Conservation (phyloP, 192 early-diverging fungal genomes). For the Backusella luteola region DNA sequence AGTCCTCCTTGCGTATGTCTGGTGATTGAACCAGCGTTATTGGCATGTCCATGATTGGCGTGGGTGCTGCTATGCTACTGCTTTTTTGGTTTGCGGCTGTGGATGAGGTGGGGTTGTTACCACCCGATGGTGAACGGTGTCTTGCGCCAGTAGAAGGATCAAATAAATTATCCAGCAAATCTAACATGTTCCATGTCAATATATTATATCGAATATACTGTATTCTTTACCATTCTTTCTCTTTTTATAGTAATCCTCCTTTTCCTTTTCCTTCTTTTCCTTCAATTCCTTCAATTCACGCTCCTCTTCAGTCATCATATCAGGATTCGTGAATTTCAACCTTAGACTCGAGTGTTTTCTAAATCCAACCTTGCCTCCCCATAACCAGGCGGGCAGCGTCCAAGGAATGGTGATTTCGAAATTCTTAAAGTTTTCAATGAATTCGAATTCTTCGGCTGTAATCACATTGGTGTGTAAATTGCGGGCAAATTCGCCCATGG, state of each 20-base stretch:
- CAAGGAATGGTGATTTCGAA: constrained; percentile 60
- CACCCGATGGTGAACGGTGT: constrained; percentile 1
- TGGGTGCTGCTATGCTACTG: not conserved
- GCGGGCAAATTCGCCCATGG: constrained; percentile 69
- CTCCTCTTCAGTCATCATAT: constrained; percentile 32
- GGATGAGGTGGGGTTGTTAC: not conserved
- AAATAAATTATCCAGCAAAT: constrained; percentile 38
- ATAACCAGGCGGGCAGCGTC: constrained; percentile 64
- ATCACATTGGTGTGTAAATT: constrained; percentile 56
- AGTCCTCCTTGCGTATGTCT: not conserved
- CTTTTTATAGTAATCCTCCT: constrained; percentile 32
- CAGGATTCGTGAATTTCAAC: constrained; percentile 54
- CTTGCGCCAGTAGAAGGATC: constrained; percentile 17
- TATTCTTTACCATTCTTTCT: constrained; percentile 12
- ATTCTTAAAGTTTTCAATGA: constrained; percentile 72
- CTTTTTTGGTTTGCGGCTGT: not conserved
- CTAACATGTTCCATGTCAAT: constrained; percentile 2
- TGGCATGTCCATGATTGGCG: not conserved
- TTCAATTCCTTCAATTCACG: constrained; percentile 28
- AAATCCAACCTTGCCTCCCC: constrained; percentile 61
- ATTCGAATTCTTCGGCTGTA: constrained; percentile 69
- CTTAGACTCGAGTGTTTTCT: constrained; percentile 68
- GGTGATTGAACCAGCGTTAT: not conserved
- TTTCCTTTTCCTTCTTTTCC: constrained; percentile 28
- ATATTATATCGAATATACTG: no score